Conservation (phyloP, 257 asterid species). For the Solanum bulbocastanum region DNA sequence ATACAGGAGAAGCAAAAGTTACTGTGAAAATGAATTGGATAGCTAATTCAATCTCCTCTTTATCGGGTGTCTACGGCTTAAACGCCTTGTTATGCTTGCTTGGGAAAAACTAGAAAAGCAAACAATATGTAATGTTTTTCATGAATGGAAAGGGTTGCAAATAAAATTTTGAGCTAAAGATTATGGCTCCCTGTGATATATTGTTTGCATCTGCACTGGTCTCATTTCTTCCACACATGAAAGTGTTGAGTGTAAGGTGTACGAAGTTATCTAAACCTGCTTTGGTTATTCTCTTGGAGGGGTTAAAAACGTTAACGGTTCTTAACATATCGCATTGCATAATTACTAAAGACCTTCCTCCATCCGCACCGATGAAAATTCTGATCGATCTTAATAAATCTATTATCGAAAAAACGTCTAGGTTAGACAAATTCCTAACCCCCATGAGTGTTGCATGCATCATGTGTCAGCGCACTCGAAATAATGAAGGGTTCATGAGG, state of each 20-base stretch:
- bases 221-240: slow-evolving; percentile 39
- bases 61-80: no score
- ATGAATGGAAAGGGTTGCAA: slow-evolving; percentile 45
- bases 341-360: slow-evolving; percentile 26
- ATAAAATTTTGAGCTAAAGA: slow-evolving; percentile 44
- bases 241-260: slow-evolving; percentile 70
- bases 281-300: slow-evolving; percentile 39
- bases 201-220: slow-evolving; percentile 38
- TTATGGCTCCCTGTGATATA: slow-evolving; percentile 56
- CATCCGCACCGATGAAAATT: slow-evolving; percentile 21
- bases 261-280: slow-evolving; percentile 38
- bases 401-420: slow-evolving; percentile 30
- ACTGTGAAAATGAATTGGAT: no score
- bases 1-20: not conserved
- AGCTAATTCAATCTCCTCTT: no score
- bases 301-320: slow-evolving; percentile 42
- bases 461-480: slow-evolving; percentile 56
- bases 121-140: slow-evolving; percentile 47
- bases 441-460: slow-evolving; percentile 49
- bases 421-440: slow-evolving; percentile 35
- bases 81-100: no score
- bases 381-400: slow-evolving; percentile 29
- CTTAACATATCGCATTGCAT: slow-evolving; percentile 78
- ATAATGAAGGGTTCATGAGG: slow-evolving; percentile 63
- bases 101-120: slow-evolving; percentile 28